These are phyloP conservation scores for Trematosphaeria pertusa DNA, from an alignment of 2,329 filamentous ascomycete species.

Conservation along the genomic window DNA sequence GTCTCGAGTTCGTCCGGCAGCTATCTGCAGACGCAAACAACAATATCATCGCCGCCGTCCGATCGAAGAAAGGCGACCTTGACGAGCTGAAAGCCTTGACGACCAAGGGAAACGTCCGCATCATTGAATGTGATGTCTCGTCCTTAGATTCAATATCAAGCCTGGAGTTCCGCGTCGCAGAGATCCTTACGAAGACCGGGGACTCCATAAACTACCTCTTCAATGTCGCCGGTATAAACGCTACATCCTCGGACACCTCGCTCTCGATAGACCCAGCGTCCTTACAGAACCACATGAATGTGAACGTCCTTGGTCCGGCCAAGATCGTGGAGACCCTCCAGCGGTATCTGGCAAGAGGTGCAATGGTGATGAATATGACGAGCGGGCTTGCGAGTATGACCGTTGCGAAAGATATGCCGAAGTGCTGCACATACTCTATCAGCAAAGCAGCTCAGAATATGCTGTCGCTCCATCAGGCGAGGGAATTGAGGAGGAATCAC, in stretches of 20 bases:
- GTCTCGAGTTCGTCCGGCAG: constrained; percentile 40
- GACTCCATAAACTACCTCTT: constrained; percentile 52
- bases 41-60: constrained; percentile 51
- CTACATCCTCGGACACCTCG: constrained; percentile 44
- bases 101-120: constrained; percentile 39
- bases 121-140: constrained; percentile 51
- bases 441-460: constrained; percentile 56
- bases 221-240: constrained; percentile 54
- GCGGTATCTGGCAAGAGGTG: constrained; percentile 36
- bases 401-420: constrained; percentile 37
- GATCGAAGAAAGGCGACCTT: constrained; percentile 40
- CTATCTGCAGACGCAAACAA: constrained; percentile 37
- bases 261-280: constrained; percentile 48
- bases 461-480: constrained; percentile 52
- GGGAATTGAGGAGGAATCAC: constrained; percentile 45
- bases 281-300: constrained; percentile 50
- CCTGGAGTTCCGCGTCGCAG: constrained; percentile 44
- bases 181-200: constrained; percentile 40
- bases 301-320: constrained; percentile 58
- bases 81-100: constrained; percentile 36
- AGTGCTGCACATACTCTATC: constrained; percentile 51
- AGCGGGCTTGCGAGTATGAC: constrained; percentile 43
- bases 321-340: constrained; percentile 52
- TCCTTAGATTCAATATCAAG: constrained; percentile 38
- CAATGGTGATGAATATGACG: constrained; percentile 45